These are phyloP conservation scores for Trametes versicolor DNA, from an alignment of 1,284 basidiomycete species.

Conservation along the genomic window DNA sequence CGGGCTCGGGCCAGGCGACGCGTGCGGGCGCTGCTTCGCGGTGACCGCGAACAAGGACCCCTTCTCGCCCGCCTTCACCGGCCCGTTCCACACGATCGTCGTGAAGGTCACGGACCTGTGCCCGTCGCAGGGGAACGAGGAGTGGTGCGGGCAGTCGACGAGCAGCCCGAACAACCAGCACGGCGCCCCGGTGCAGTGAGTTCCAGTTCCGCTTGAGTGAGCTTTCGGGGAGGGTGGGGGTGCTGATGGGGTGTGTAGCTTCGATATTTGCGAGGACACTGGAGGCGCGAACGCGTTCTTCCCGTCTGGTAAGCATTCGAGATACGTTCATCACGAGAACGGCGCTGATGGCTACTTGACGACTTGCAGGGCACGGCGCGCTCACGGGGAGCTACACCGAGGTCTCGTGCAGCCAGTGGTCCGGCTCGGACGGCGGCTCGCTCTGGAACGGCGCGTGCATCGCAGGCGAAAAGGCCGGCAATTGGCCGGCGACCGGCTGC, in stretches of 20 bases:
- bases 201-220: constrained; percentile 4
- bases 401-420: constrained; percentile 65
- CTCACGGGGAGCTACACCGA: constrained; percentile 61
- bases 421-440: constrained; percentile 57
- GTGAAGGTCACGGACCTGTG: constrained; percentile 67
- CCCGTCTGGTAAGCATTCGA: constrained; percentile 48
- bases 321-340: background rate
- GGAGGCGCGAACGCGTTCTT: constrained; percentile 63
- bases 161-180: constrained; percentile 55
- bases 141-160: constrained; percentile 63
- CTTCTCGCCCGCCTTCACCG: constrained; percentile 58
- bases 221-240: background rate
- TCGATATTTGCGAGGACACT: constrained; percentile 69
- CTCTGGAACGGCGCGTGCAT: constrained; percentile 62
- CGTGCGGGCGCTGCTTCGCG: constrained; percentile 66
- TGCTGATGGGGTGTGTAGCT: constrained; percentile 47
- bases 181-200: constrained; percentile 59
- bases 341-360: background rate
- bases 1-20: constrained; percentile 63
- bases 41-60: constrained; percentile 62
- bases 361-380: constrained; percentile 52
- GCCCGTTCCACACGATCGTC: constrained; percentile 61
- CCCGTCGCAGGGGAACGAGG: constrained; percentile 57
- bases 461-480: constrained; percentile 53
- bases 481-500: constrained; percentile 61